Percentiles rank a stretch among this genome's conserved stretches.
Evolutionary conservation across 2,329 filamentous ascomycete species (phyloP).

Genomic region (Mollisiaceae sp.): DNA sequence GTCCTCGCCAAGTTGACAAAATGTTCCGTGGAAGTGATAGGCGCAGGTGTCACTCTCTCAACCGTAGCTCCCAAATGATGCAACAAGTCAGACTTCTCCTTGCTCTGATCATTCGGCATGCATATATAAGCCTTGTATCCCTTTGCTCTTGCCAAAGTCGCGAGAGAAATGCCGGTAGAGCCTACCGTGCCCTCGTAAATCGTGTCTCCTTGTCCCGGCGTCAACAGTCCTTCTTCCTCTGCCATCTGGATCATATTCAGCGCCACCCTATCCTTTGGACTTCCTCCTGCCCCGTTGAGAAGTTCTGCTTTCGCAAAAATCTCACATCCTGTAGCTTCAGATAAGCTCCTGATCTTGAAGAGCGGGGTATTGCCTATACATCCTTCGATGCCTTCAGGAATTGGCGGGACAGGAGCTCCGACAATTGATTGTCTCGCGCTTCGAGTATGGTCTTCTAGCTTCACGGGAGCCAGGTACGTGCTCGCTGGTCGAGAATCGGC

Average conservation of each 20-base stretch:
- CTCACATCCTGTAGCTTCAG: conserved; percentile 82
- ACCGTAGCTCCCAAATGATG: conserved; percentile 90
- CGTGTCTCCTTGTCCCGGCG: conserved; percentile 83
- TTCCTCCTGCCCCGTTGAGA: conserved; percentile 91
- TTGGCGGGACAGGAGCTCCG: conserved; percentile 40
- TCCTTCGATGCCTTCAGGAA: conserved; percentile 83
- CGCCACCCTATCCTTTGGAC: conserved; percentile 93
- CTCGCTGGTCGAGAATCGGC: conserved; percentile 38
- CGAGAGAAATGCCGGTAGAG: conserved; percentile 93
- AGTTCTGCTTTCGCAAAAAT: conserved; percentile 97
- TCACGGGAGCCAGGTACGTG: conserved; percentile 48
- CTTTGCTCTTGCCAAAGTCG: conserved; percentile 82
- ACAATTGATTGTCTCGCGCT: conserved; percentile 40
- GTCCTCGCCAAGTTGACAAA: conserved; percentile 90
- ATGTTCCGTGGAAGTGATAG: conserved; percentile 90
- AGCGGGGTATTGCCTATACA: conserved; percentile 94
- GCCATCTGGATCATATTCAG: conserved; percentile 85
- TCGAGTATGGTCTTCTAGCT: conserved; percentile 61
- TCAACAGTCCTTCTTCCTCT: conserved; percentile 76
- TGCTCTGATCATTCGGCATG: conserved; percentile 91
- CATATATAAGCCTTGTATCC: conserved; percentile 95
- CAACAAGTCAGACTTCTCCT: conserved; percentile 88
- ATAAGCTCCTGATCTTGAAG: conserved; percentile 83
- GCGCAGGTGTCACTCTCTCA: conserved; percentile 86
- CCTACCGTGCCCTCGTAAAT: conserved; percentile 98